Evolutionary conservation across 2,329 filamentous ascomycete species (phyloP).

Genomic region (Pestalotiopsis sp.): DNA sequence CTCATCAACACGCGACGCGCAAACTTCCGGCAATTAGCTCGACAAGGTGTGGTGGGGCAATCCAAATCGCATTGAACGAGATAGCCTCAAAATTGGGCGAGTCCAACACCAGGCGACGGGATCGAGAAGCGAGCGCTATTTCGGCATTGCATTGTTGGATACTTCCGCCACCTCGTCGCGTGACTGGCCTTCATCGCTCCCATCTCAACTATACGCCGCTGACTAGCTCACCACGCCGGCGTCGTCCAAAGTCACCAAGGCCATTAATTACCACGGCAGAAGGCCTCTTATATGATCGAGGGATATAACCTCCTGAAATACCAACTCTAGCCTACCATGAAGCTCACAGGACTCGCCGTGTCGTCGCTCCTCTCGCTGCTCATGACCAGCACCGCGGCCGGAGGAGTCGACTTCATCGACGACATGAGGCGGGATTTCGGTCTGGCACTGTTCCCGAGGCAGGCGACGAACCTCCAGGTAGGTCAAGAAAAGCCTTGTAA

Average conservation of each 20-base stretch:
- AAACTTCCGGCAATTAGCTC: too few species aligned
- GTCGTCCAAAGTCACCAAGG: background rate
- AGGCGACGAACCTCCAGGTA: slow-evolving; percentile 39
- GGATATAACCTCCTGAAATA: too few species aligned
- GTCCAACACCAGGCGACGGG: background rate
- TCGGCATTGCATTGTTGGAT: too few species aligned
- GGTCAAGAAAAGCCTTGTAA: slow-evolving; percentile 1
- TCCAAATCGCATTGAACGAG: too few species aligned
- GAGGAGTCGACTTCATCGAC: slow-evolving; percentile 28
- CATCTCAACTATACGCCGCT: too few species aligned
- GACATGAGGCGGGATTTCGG: slow-evolving; percentile 38
- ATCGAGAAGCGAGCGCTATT: background rate
- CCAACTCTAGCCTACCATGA: slow-evolving; percentile 2
- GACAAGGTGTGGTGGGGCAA: too few species aligned
- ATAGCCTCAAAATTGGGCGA: background rate
- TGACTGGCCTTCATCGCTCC: too few species aligned
- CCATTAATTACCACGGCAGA: background rate
- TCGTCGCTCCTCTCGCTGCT: slow-evolving; percentile 6
- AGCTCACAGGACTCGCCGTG: slow-evolving; percentile 5
- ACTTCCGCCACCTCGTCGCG: too few species aligned
- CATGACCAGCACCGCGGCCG: slow-evolving; percentile 13
- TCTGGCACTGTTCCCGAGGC: slow-evolving; percentile 36
- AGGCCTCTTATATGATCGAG: background rate
- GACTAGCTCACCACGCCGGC: too few species aligned
- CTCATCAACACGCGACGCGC: too few species aligned